Evolutionary conservation across 495 filamentous ascomycete genomes (phyloP).

Genomic region (Lasiosphaeria hispida): DNA sequence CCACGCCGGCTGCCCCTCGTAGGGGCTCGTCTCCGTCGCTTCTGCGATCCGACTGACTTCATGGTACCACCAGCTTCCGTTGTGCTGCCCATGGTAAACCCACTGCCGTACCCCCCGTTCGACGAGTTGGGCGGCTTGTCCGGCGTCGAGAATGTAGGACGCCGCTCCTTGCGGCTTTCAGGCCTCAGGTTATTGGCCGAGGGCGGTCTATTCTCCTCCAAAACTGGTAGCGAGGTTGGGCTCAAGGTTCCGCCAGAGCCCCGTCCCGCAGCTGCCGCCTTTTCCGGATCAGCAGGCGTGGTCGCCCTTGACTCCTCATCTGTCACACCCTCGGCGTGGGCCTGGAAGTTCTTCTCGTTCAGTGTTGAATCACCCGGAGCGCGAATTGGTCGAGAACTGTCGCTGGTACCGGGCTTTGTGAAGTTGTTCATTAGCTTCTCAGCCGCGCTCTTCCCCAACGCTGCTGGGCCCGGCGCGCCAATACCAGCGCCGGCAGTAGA

Average conservation of each 20-base stretch:
- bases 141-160: conserved; percentile 43
- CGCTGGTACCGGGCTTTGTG: background rate
- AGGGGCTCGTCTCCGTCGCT: conserved; percentile 65
- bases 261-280: conserved; percentile 19
- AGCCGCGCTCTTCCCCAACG: conserved; percentile 11
- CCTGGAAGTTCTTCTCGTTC: conserved; percentile 24
- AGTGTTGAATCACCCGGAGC: background rate
- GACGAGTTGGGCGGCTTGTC: conserved; percentile 39
- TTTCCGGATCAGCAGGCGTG: conserved; percentile 36
- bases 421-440: conserved; percentile 19
- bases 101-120: conserved; percentile 19
- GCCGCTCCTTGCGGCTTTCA: conserved; percentile 38
- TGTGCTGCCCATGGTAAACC: conserved; percentile 4
- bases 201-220: conserved; percentile 1
- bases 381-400: background rate
- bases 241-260: conserved; percentile 13
- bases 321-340: background rate
- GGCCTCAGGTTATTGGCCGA: conserved; percentile 15
- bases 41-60: conserved; percentile 34
- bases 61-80: conserved; percentile 4
- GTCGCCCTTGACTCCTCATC: background rate
- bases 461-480: conserved; percentile 28
- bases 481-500: conserved; percentile 29
- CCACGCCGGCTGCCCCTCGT: conserved; percentile 73
- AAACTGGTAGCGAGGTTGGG: conserved; percentile 13